Evolutionary conservation across 805 yeast species (phyloP).

Genomic region (Schizosaccharomyces japonicus): DNA sequence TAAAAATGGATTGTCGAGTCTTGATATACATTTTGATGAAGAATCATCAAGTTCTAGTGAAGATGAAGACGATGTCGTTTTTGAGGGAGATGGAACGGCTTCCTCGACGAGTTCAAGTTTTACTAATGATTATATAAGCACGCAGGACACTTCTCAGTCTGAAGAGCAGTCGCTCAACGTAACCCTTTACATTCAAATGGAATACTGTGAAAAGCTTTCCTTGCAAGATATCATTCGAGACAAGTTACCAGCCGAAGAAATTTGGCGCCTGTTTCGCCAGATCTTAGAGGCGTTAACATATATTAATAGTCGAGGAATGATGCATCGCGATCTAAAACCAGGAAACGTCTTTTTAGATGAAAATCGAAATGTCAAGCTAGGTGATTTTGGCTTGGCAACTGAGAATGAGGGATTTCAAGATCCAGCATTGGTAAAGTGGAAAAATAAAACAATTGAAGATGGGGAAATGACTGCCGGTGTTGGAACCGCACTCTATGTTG

Average conservation of each 20-base stretch:
- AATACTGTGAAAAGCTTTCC: slow-evolving; percentile 89
- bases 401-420: slow-evolving; percentile 6
- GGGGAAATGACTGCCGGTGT: slow-evolving; percentile 78
- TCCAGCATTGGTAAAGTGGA: background rate
- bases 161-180: slow-evolving; percentile 21
- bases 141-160: background rate
- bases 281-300: slow-evolving; percentile 72
- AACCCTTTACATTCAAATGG: slow-evolving; percentile 89
- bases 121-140: background rate
- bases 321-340: slow-evolving; percentile 87
- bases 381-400: slow-evolving; percentile 93
- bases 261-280: slow-evolving; percentile 77
- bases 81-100: background rate
- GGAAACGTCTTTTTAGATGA: slow-evolving; percentile 87
- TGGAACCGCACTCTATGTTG: slow-evolving; percentile 85
- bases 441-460: slow-evolving; percentile 12
- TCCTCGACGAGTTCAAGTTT: too few relatives aligned
- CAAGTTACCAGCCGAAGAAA: slow-evolving; percentile 51
- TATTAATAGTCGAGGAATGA: slow-evolving; percentile 80
- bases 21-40: background rate
- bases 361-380: slow-evolving; percentile 69
- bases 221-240: slow-evolving; percentile 58
- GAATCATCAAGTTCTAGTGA: slow-evolving; percentile 12
- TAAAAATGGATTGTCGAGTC: background rate
- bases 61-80: slow-evolving; percentile 8